phyloP scores from a whole-genome alignment of 768 basidiomycete genomes.

The Leccinum ochraceum region DNA sequence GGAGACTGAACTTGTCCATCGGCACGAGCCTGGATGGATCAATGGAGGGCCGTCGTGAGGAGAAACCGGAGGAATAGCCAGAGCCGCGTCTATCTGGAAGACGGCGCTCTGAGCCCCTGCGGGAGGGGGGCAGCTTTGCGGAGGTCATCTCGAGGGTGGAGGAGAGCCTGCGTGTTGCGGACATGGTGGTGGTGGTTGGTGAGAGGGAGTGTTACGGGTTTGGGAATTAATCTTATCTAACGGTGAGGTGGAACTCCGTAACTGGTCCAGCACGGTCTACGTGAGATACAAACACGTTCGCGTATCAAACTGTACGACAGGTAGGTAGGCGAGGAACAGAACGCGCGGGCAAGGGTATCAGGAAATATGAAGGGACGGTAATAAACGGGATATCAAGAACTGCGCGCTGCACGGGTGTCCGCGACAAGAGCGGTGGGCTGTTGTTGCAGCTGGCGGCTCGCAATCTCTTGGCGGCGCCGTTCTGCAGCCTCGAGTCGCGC shows the following conservation, averaged over 20 bases:
- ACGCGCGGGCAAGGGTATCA: conserved; percentile 30
- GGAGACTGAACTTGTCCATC: conserved; percentile 68
- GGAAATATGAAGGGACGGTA: conserved; percentile 27
- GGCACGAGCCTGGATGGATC: conserved; percentile 75
- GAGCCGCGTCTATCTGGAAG: conserved; percentile 50
- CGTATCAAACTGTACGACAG: conserved; percentile 6
- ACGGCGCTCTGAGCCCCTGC: conserved; percentile 48
- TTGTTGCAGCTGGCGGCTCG: conserved; percentile 37
- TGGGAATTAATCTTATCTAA: conserved; percentile 19
- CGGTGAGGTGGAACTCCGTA: conserved; percentile 1
- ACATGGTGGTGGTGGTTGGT: conserved; percentile 24
- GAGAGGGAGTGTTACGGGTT: background rate
- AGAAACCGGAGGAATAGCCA: conserved; percentile 42
- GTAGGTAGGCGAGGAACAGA: conserved; percentile 19
- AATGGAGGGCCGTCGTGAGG: conserved; percentile 70
- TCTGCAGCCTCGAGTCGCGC: conserved; percentile 76
- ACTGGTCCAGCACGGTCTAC: background rate
- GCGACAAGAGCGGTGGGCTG: conserved; percentile 6
- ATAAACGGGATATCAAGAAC: conserved; percentile 31
- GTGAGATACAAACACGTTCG: conserved; percentile 8
- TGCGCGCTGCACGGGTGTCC: conserved; percentile 17
- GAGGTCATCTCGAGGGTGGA: conserved; percentile 35
- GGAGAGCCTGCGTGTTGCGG: conserved; percentile 26
- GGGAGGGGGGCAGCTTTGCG: conserved; percentile 35
- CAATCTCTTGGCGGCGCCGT: conserved; percentile 50